Percentiles rank a stretch among this genome's conserved stretches.
phyloP scores from a whole-genome alignment of 306 rosid species.

The Echinosophora koreensis region DNA sequence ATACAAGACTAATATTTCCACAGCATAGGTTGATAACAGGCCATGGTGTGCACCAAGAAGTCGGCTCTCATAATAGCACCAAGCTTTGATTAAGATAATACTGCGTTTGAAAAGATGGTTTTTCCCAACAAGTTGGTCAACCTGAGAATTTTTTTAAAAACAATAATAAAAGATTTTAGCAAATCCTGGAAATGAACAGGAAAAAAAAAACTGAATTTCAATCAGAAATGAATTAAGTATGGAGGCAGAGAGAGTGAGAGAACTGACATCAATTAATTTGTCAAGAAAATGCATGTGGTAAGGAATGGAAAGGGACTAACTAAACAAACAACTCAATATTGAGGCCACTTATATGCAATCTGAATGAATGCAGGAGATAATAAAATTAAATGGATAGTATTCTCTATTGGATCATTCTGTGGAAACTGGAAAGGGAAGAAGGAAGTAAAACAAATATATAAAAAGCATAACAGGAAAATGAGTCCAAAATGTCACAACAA shows the following conservation, averaged over 20 bases:
- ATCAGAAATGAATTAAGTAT: conserved; percentile 7
- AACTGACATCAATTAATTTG: background rate
- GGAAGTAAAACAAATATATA: conserved; percentile 13
- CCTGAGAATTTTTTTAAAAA: conserved; percentile 46
- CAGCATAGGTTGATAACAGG: conserved; percentile 72
- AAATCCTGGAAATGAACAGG: conserved; percentile 17
- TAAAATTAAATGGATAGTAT: conserved; percentile 8
- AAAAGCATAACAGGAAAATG: conserved; percentile 40
- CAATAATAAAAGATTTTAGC: conserved; percentile 14
- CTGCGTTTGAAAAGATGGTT: conserved; percentile 75
- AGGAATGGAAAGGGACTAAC: background rate
- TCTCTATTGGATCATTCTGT: conserved; percentile 20
- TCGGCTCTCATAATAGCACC: conserved; percentile 86
- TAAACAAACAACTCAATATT: conserved; percentile 31
- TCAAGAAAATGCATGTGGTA: background rate
- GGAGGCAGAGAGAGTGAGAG: background rate
- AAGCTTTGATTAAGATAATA: conserved; percentile 71
- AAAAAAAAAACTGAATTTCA: conserved; percentile 19
- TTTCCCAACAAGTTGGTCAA: conserved; percentile 62
- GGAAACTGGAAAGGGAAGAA: conserved; percentile 7
- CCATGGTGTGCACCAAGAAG: conserved; percentile 76
- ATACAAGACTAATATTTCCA: conserved; percentile 69
- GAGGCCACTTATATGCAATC: conserved; percentile 23
- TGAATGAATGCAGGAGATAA: conserved; percentile 29
- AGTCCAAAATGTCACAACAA: conserved; percentile 19